phyloP scores from a whole-genome alignment of 805 yeast species.

The Candida methanosorbosa region DNA sequence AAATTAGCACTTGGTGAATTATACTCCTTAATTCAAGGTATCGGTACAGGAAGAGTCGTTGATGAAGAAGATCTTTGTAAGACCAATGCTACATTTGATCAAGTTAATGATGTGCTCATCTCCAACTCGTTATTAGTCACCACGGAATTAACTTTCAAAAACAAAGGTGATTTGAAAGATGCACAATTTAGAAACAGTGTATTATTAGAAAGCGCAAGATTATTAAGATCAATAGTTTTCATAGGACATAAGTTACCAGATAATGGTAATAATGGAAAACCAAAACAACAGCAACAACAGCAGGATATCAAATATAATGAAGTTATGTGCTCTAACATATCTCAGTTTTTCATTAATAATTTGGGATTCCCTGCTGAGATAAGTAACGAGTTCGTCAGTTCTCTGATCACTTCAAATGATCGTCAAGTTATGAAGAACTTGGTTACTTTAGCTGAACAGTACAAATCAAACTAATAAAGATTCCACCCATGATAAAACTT shows the following conservation, averaged over 20 bases:
- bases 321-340: conserved; percentile 20
- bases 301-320: conserved; percentile 17
- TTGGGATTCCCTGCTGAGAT: conserved; percentile 55
- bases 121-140: conserved; percentile 57
- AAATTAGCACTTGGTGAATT: conserved; percentile 65
- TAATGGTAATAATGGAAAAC: conserved; percentile 12
- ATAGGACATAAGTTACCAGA: conserved; percentile 26
- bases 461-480: neutral
- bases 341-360: conserved; percentile 35
- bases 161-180: conserved; percentile 57
- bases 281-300: conserved; percentile 8
- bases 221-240: conserved; percentile 52
- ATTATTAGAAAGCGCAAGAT: conserved; percentile 56
- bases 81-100: conserved; percentile 41
- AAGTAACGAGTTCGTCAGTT: conserved; percentile 52
- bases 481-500: too few relatives aligned
- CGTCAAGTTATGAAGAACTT: conserved; percentile 69
- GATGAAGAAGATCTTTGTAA: conserved; percentile 51
- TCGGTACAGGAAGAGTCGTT: conserved; percentile 62
- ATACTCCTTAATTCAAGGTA: conserved; percentile 47
- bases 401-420: conserved; percentile 44
- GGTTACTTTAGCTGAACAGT: conserved; percentile 29
- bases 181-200: conserved; percentile 72
- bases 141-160: conserved; percentile 75
- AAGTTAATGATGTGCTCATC: conserved; percentile 63